Evolutionary conservation across 768 basidiomycete species (phyloP).

Genomic region (Coprinopsis marcescibilis): DNA sequence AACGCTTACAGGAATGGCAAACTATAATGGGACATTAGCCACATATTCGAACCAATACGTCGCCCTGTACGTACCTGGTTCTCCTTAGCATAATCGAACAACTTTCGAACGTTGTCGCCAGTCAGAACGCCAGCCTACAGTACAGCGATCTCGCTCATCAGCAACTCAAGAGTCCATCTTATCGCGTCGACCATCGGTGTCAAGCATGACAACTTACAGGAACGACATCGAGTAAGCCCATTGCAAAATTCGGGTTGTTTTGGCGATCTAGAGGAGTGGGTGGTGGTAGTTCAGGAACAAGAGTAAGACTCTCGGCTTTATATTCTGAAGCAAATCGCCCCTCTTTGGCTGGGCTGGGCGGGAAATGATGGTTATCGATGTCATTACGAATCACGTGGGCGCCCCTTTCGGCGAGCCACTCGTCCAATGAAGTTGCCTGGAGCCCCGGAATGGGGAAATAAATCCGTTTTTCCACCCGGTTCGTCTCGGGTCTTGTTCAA

Average conservation of each 20-base stretch:
- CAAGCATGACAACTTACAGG: not conserved
- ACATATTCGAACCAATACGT: not conserved
- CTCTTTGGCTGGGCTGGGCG: too few species aligned
- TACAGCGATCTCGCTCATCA: constrained; percentile 1
- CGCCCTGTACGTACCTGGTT: constrained; percentile 60
- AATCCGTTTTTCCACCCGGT: too few species aligned
- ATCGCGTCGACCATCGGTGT: not conserved
- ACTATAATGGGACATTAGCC: constrained; percentile 33
- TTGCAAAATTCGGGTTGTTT: not conserved
- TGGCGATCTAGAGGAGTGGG: not conserved
- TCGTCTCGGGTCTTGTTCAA: too few species aligned
- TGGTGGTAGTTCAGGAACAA: not conserved
- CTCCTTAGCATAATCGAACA: constrained; percentile 91
- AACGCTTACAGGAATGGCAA: constrained; percentile 75
- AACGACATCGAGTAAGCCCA: not conserved
- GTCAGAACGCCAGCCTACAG: constrained; percentile 88
- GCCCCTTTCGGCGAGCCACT: too few species aligned
- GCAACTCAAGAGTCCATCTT: not conserved
- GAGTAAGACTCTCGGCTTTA: too few species aligned
- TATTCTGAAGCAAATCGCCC: too few species aligned
- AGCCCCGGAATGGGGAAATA: too few species aligned
- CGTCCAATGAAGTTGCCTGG: too few species aligned
- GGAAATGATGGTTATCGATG: too few species aligned
- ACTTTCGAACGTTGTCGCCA: constrained; percentile 89
- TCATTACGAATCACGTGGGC: too few species aligned